Evolutionary conservation across 2,329 filamentous ascomycete species (phyloP).

Genomic region (Exophiala alcalophila): DNA sequence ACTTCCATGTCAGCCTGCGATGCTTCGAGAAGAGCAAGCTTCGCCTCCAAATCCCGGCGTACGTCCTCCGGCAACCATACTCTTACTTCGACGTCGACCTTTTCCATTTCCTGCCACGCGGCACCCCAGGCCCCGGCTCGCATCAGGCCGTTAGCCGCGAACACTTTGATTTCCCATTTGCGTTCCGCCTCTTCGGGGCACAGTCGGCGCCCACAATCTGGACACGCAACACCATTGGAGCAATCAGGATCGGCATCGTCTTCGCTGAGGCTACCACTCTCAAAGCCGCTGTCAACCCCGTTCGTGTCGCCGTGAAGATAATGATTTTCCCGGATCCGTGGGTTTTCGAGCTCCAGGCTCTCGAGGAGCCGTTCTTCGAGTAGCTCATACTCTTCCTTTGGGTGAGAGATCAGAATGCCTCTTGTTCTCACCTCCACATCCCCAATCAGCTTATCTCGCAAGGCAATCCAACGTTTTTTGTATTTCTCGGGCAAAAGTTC

Average conservation of each 20-base stretch:
- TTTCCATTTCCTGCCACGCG: constrained; percentile 96
- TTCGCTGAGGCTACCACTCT: constrained; percentile 39
- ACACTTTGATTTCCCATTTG: constrained; percentile 72
- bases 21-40: constrained; percentile 13
- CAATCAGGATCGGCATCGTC: constrained; percentile 32
- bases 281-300: constrained; percentile 32
- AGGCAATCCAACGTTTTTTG: constrained; percentile 48
- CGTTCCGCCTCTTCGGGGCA: constrained; percentile 48
- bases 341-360: constrained; percentile 55
- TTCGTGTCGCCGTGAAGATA: constrained; percentile 42
- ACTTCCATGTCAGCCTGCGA: background rate
- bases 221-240: constrained; percentile 38
- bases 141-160: constrained; percentile 94
- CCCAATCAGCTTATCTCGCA: constrained; percentile 52
- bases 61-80: constrained; percentile 60
- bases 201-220: constrained; percentile 51
- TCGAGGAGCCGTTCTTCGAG: constrained; percentile 62
- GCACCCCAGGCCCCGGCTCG: constrained; percentile 85
- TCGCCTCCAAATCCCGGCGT: constrained; percentile 43
- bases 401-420: constrained; percentile 61
- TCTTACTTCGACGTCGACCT: constrained; percentile 90
- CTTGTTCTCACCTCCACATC: constrained; percentile 56
- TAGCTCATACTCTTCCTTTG: constrained; percentile 60
- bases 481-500: constrained; percentile 50
- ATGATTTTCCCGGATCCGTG: constrained; percentile 58